Evolutionary conservation across 2,329 filamentous ascomycete species (phyloP), one percentile per base, ranked within the genome.

Genomic region (Fusarium continuum): DNA sequence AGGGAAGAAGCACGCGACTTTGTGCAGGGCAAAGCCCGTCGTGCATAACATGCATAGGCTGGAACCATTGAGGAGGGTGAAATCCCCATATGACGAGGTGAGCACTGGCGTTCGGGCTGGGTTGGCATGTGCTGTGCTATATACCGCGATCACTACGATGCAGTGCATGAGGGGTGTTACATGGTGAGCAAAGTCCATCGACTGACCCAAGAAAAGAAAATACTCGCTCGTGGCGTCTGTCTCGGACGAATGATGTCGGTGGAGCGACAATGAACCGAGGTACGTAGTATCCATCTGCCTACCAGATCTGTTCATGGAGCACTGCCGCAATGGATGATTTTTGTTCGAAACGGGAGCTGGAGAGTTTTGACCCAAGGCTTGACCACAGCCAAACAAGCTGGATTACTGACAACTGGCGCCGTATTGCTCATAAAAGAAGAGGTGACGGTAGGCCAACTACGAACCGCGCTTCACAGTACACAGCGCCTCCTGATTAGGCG

Each of bases 1-100:
- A 17, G 44, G 23, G 43, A 20, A 28, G 32, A 51, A 55, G 65
- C 67, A 70, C 67, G 67, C 67, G 67, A 69, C 65, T 66, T 64
- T 59, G 57, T 68, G 52, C 61, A 68, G 53, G 41, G 60, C 41
- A 50, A 67, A 51, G 53, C 43, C 51, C 38, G 46, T 51, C 11
- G 39, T 63, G 64, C 66, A 69, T 62, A 65, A 63, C 20, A 39
- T 45, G 31, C 20, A 25, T 17, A 46, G 22, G 46, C 34, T 28
- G 22, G 11, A 22, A 44, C 26, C 14, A 32, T 31, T 62, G 49
- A 44, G 59, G 58, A 40, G 45, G 55, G 54, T 43, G 59, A 64
- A 44, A 36, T 44, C 31, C 54, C 49, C 52, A 63, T 67, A 23
- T 67, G 60, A 67, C 64, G 51, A 55, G 54, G 52, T 53, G 56